These are phyloP conservation scores for sorghum (Sorghum bicolor) DNA, from an alignment of 176 grass and related monocot species.

Conservation along the genomic window DNA sequence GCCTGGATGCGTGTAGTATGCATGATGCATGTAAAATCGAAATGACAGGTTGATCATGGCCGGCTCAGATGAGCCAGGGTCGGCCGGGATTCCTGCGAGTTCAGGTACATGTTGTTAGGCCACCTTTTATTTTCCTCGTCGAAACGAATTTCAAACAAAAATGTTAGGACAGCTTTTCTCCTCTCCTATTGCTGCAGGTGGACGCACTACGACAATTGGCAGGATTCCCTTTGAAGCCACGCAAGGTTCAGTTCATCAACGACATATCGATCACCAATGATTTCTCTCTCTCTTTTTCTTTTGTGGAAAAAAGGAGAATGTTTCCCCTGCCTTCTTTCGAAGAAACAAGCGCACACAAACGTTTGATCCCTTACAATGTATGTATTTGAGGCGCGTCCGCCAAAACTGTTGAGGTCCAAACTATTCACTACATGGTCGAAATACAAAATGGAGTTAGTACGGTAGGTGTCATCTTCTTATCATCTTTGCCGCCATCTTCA, in stretches of 20 bases:
- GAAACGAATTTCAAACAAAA: background rate
- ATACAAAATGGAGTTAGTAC: too few species aligned
- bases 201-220: background rate
- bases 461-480: too few species aligned
- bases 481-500: too few species aligned
- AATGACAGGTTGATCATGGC: slow-evolving; percentile 13
- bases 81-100: background rate
- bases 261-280: background rate
- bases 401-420: too few species aligned
- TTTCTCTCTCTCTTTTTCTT: background rate
- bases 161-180: background rate
- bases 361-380: background rate
- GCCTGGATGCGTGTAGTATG: background rate
- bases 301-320: background rate
- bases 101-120: background rate
- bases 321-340: background rate
- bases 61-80: too few species aligned
- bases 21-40: background rate
- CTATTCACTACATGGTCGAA: too few species aligned
- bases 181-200: background rate
- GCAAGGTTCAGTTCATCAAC: background rate
- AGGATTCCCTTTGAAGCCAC: slow-evolving; percentile 31
- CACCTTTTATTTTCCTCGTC: background rate
- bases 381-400: too few species aligned
- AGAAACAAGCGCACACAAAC: background rate